A percentile compares a stretch with the other conserved stretches of the same genome.
Evolutionary conservation across 140 eudicot genomes (phyloP).

Genomic region (Anethum foeniculum): DNA sequence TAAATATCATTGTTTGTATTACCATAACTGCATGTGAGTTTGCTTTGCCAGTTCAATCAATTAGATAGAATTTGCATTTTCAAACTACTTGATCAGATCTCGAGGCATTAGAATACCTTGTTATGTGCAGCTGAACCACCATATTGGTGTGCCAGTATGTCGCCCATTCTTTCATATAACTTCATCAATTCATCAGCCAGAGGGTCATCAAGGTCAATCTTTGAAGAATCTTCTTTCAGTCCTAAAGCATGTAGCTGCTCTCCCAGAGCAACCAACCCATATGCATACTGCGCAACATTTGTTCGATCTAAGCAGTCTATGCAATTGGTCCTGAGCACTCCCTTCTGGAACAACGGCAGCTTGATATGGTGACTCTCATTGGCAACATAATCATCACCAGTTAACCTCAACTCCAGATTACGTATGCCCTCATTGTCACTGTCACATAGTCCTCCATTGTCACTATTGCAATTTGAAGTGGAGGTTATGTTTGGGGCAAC

Average conservation of each 20-base stretch:
- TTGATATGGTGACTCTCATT: conserved; percentile 27
- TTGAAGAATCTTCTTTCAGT: conserved; percentile 34
- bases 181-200: conserved; percentile 71
- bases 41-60: not conserved
- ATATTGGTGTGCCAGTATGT: conserved; percentile 16
- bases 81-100: not conserved
- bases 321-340: conserved; percentile 82
- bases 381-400: conserved; percentile 23
- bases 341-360: conserved; percentile 54
- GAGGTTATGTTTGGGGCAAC: conserved; percentile 17
- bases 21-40: not conserved
- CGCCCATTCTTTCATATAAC: conserved; percentile 17
- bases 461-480: conserved; percentile 18
- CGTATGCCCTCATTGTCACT: conserved; percentile 31
- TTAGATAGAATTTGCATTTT: not conserved
- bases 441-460: conserved; percentile 20
- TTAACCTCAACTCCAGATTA: conserved; percentile 9
- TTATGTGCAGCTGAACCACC: conserved; percentile 18
- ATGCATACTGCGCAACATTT: conserved; percentile 86
- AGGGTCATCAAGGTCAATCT: conserved; percentile 66
- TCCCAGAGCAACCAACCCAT: conserved; percentile 80
- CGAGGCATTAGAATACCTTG: conserved; percentile 13
- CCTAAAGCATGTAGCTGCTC: conserved; percentile 66
- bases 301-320: conserved; percentile 92
- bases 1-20: not conserved